Evolutionary conservation across 495 filamentous ascomycete species (phyloP), one percentile per base, ranked within the genome.

Genomic region (Penicillium lividum): DNA sequence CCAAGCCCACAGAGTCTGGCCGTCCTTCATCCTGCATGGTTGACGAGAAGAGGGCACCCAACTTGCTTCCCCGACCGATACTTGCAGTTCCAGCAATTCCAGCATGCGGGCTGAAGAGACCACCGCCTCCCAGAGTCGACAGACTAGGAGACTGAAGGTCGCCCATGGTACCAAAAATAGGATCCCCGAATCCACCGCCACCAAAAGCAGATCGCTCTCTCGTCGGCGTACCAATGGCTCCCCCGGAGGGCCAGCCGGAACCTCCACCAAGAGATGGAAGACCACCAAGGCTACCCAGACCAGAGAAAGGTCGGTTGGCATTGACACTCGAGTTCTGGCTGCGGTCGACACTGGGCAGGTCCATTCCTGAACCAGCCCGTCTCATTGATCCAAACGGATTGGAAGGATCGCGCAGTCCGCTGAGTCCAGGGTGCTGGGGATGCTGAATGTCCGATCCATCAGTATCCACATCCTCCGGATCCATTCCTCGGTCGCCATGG

Each of bases 271-370:
- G 73, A 10, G 81, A 76, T 56, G 84, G 71, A 54, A 84, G 79
- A 62, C 72, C 88, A 38, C 83, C 78, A 7, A 89, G 66, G 33
- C 84, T 84, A 61, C 86, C 84, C 5, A 93, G 72, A 29, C 79
- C 77, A 6, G 86, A 79, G 67, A 92, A 94, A 36, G 79, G 86
- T 56, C 90, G 87, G 48, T 76, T 75, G 8, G 88, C 85, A 8
- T 89, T 87, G 9, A 83, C 86, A 64, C 91, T 95, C n/a, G 91
- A 93, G 3, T 88, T 93, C 69, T 93, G 90, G 73, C 91, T 96
- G 30, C 91, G 86, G 63, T 96, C 92, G 60, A 90, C 87, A 2
- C 76, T 72, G 40, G 81, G 72, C 46, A 83, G 77, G 47, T 92
- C 91, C 67, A 90, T 84, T 1, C 81, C 80, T 9, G 78, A 78